These are phyloP conservation scores for Phaeosphaeriaceae sp. DNA, from an alignment of 2,329 filamentous ascomycete genomes.

Conservation along the genomic window DNA sequence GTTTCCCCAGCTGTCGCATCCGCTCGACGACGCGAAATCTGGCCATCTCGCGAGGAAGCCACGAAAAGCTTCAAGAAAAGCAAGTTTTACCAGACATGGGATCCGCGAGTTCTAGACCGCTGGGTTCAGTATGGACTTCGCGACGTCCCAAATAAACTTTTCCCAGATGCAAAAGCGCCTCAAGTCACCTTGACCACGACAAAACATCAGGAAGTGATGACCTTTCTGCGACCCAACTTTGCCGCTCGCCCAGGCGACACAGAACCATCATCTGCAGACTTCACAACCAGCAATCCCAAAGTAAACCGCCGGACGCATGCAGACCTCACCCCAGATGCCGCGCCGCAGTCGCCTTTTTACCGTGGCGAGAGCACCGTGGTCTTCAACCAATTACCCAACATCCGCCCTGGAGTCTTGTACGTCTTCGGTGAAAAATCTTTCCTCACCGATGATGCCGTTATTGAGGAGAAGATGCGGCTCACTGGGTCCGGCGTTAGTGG, in stretches of 20 bases:
- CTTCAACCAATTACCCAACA: constrained; percentile 62
- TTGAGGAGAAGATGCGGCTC: constrained; percentile 65
- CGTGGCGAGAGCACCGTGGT: constrained; percentile 67
- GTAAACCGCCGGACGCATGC: constrained; percentile 52
- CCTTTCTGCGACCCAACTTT: constrained; percentile 70
- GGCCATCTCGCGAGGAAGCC: constrained; percentile 78
- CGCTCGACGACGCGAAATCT: constrained; percentile 75
- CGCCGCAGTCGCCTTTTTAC: constrained; percentile 64
- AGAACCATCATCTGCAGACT: constrained; percentile 50
- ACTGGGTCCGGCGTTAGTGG: constrained; percentile 73
- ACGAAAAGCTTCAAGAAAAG: constrained; percentile 69
- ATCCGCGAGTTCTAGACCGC: constrained; percentile 75
- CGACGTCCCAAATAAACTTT: constrained; percentile 69
- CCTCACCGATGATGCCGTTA: constrained; percentile 59
- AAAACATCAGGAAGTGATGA: constrained; percentile 87
- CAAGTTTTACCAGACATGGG: constrained; percentile 83
- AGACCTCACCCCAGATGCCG: constrained; percentile 46
- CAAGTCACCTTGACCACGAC: constrained; percentile 78
- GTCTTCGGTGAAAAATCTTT: constrained; percentile 62
- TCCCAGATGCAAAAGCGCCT: constrained; percentile 53
- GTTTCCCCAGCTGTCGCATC: constrained; percentile 65
- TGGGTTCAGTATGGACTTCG: constrained; percentile 79
- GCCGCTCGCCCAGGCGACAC: constrained; percentile 52
- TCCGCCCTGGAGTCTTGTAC: constrained; percentile 72
- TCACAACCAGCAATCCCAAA: constrained; percentile 32